A percentile compares a stretch with the other conserved stretches of the same genome.
These are phyloP conservation scores for Microsporum ferrugineum DNA, from an alignment of 2,329 filamentous ascomycete species.

Conservation along the genomic window DNA sequence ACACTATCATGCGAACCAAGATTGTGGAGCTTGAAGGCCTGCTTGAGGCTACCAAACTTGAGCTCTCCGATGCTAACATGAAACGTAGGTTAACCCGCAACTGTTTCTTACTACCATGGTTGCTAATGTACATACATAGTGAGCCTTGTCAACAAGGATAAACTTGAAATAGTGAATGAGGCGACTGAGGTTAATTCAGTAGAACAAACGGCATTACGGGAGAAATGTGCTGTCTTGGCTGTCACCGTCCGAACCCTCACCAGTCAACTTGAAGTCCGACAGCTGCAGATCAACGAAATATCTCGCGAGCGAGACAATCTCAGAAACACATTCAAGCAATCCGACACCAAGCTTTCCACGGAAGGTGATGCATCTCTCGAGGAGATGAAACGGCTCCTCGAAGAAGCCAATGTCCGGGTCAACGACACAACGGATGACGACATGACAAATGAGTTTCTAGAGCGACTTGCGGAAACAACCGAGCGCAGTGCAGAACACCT, in stretches of 20 bases:
- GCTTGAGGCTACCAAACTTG: conserved; percentile 26
- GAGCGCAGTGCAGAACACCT: conserved; percentile 43
- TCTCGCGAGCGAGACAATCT: conserved; percentile 31
- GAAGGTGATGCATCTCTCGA: conserved; percentile 32
- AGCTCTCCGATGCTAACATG: conserved; percentile 27
- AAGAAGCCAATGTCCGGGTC: conserved; percentile 29
- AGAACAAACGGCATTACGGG: conserved; percentile 26
- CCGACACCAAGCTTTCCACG: conserved; percentile 29
- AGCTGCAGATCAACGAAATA: conserved; percentile 28
- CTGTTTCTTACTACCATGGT: background rate
- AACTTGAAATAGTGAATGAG: conserved; percentile 28
- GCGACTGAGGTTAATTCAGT: conserved; percentile 26
- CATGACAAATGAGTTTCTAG: conserved; percentile 30
- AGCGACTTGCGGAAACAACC: conserved; percentile 41
- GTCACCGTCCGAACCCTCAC: conserved; percentile 29
- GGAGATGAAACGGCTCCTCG: conserved; percentile 32
- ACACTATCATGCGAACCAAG: conserved; percentile 26
- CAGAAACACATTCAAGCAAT: conserved; percentile 29
- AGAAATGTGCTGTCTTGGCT: conserved; percentile 25
- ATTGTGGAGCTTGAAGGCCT: conserved; percentile 30
- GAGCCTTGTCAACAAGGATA: conserved; percentile 28
- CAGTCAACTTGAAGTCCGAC: conserved; percentile 30
- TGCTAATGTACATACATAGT: conserved; percentile 22
- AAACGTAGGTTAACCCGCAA: conserved; percentile 23
- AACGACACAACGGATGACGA: conserved; percentile 23